Evolutionary conservation across 2,329 filamentous ascomycete species (phyloP).

Genomic region (Alternaria longipes): DNA sequence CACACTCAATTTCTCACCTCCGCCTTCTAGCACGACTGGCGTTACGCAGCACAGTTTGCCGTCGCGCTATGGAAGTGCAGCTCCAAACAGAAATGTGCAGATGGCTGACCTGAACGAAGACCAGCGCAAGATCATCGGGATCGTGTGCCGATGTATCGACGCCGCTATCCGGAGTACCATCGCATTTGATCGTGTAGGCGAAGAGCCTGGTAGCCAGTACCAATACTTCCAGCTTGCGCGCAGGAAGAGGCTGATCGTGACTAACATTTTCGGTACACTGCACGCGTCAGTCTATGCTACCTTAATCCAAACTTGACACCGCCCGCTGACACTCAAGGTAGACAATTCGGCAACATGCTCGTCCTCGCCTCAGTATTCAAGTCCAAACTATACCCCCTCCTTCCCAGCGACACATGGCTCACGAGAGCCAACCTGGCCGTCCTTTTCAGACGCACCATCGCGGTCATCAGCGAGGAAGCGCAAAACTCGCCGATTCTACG

Average conservation of each 20-base stretch:
- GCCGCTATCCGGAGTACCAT: conserved; percentile 85
- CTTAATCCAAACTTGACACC: not conserved
- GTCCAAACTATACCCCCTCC: conserved; percentile 58
- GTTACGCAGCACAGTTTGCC: conserved; percentile 60
- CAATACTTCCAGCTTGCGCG: conserved; percentile 64
- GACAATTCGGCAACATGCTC: conserved; percentile 96
- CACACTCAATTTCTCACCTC: conserved; percentile 53
- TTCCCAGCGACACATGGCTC: conserved; percentile 35
- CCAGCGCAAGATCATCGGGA: conserved; percentile 35
- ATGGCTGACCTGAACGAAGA: conserved; percentile 39
- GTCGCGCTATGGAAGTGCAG: conserved; percentile 51
- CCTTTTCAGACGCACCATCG: conserved; percentile 67
- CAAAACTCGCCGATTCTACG: conserved; percentile 78
- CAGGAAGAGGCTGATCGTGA: conserved; percentile 77
- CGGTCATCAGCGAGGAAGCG: conserved; percentile 74
- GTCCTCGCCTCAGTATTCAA: conserved; percentile 84
- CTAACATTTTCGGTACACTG: conserved; percentile 94
- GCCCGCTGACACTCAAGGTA: conserved; percentile 50
- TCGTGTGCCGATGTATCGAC: conserved; percentile 45
- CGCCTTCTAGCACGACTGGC: conserved; percentile 28
- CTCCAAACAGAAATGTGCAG: conserved; percentile 33
- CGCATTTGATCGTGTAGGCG: conserved; percentile 74
- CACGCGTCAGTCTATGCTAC: conserved; percentile 60
- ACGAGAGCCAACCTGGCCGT: conserved; percentile 36
- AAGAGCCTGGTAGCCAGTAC: conserved; percentile 34